Evolutionary conservation across 805 yeast genomes (phyloP).

Genomic region (Limtongozyma cylindracea): DNA sequence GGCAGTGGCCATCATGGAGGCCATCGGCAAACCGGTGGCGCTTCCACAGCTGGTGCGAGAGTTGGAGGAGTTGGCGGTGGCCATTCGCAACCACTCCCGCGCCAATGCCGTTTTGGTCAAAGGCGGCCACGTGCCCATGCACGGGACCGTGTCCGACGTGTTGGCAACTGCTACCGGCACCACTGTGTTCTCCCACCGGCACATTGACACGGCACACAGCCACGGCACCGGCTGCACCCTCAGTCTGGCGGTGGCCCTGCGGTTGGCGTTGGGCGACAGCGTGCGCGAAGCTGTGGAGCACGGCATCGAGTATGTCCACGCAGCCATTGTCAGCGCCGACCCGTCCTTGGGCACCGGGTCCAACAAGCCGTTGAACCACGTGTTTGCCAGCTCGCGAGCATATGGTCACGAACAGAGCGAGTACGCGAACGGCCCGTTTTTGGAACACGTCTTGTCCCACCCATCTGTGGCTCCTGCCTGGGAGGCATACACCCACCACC

Average conservation of each 20-base stretch:
- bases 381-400: not conserved
- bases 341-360: too few relatives aligned
- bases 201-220: constrained; percentile 22
- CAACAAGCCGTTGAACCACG: constrained; percentile 19
- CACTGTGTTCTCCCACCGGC: constrained; percentile 20
- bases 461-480: constrained; percentile 28
- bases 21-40: constrained; percentile 3
- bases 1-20: constrained; percentile 17
- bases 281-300: constrained; percentile 23
- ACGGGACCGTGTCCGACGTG: constrained; percentile 18
- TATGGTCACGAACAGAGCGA: constrained; percentile 2
- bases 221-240: constrained; percentile 90
- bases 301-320: constrained; percentile 41
- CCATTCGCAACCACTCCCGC: too few relatives aligned
- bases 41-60: constrained; percentile 10
- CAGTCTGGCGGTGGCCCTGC: constrained; percentile 57
- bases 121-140: constrained; percentile 50
- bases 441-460: constrained; percentile 26
- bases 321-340: too few relatives aligned
- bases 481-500: constrained; percentile 33
- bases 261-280: constrained; percentile 28
- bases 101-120: too few relatives aligned
- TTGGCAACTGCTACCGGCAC: constrained; percentile 11
- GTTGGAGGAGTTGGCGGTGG: constrained; percentile 15
- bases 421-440: constrained; percentile 1